A percentile compares a stretch with the other conserved stretches of the same genome.
Evolutionary conservation across 257 asterid genomes (phyloP).

Genomic region (Plectranthus barbatus): DNA sequence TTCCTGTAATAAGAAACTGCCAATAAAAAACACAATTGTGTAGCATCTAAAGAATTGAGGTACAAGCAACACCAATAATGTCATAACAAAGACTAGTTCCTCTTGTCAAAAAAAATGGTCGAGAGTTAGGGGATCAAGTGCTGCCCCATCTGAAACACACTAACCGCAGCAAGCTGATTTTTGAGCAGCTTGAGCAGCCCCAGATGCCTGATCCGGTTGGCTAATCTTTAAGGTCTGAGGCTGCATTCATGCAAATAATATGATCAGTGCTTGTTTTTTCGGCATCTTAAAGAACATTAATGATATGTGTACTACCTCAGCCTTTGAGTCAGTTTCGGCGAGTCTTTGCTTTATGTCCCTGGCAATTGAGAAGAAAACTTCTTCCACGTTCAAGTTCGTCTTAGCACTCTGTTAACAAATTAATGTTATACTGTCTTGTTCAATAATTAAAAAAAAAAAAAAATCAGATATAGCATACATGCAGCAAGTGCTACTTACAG

Average conservation of each 20-base stretch:
- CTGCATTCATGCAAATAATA: constrained; percentile 25
- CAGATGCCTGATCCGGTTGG: constrained; percentile 39
- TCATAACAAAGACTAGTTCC: constrained; percentile 20
- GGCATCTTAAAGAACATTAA: not conserved
- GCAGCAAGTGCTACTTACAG: constrained; percentile 38
- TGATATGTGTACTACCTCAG: constrained; percentile 38
- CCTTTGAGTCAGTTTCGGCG: constrained; percentile 62
- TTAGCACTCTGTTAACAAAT: constrained; percentile 59
- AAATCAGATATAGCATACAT: not conserved
- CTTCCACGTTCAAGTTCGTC: constrained; percentile 80
- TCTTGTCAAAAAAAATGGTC: constrained; percentile 28
- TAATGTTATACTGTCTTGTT: not conserved
- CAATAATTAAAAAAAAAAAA: no score
- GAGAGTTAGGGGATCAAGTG: constrained; percentile 7
- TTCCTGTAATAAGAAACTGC: constrained; percentile 10
- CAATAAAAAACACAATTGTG: constrained; percentile 21
- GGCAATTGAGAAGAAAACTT: constrained; percentile 77
- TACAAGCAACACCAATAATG: constrained; percentile 24
- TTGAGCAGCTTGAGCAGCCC: constrained; percentile 46
- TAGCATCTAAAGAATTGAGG: constrained; percentile 23
- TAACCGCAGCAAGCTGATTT: constrained; percentile 83
- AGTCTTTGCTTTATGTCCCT: constrained; percentile 81
- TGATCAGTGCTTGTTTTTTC: not conserved
- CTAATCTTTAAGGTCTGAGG: constrained; percentile 61
- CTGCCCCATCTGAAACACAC: constrained; percentile 14